Conservation (phyloP, 192 early-diverging fungal genomes). For the Entomortierella parvispora region DNA sequence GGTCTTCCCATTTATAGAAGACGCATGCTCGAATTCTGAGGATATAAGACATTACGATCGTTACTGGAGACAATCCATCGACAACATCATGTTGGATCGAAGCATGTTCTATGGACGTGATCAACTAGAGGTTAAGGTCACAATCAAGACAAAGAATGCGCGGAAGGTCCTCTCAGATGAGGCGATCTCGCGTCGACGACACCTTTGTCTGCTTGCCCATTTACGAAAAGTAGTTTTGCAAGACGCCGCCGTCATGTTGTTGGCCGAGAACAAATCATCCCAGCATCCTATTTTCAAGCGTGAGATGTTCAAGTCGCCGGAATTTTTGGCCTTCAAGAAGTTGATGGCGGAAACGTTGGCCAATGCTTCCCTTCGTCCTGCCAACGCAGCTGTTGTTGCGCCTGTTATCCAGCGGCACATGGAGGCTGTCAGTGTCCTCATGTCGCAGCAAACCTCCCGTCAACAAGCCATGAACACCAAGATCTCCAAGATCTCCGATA, state of each 20-base stretch:
- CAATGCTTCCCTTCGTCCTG: not conserved
- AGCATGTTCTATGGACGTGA: not conserved
- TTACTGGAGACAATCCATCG: too few relatives aligned
- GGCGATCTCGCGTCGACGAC: not conserved
- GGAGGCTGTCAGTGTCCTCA: not conserved
- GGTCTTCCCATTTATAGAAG: too few relatives aligned
- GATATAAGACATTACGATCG: too few relatives aligned
- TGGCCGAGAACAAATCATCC: not conserved
- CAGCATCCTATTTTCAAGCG: not conserved
- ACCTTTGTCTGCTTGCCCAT: not conserved
- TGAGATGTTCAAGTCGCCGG: not conserved
- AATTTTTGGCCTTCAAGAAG: not conserved
- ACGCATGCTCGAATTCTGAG: too few relatives aligned
- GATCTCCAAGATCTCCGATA: too few relatives aligned
- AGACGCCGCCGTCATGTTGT: constrained; percentile 1
- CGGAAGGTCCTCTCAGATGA: not conserved
- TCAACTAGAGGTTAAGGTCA: not conserved
- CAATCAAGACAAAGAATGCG: not conserved
- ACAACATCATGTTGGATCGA: not conserved
- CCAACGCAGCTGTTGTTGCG: not conserved
- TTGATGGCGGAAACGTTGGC: not conserved
- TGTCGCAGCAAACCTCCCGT: not conserved
- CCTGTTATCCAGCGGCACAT: constrained; percentile 6
- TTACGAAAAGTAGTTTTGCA: not conserved
- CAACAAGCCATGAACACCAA: not conserved